These are phyloP conservation scores for Annulohypoxylon moriforme DNA, from an alignment of 495 filamentous ascomycete species.

Conservation along the genomic window DNA sequence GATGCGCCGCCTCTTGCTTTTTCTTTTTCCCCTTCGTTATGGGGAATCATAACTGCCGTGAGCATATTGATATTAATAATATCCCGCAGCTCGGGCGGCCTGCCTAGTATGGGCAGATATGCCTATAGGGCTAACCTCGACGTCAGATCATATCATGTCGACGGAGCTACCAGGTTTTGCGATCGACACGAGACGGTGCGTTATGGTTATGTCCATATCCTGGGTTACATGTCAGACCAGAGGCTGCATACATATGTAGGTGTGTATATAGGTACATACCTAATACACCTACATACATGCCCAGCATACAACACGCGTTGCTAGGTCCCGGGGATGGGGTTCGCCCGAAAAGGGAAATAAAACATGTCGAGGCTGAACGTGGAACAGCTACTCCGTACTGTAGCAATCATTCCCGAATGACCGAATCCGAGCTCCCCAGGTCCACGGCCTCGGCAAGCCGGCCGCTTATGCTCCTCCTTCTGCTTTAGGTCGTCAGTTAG, in stretches of 20 bases:
- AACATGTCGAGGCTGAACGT: constrained; percentile 36
- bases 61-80: constrained; percentile 16
- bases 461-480: constrained; percentile 22
- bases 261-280: neutral
- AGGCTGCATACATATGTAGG: constrained; percentile 16
- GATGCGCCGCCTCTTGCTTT: constrained; percentile 22
- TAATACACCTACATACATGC: neutral
- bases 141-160: constrained; percentile 41
- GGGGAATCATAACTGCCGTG: constrained; percentile 24
- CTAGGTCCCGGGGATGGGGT: constrained; percentile 30
- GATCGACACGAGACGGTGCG: constrained; percentile 33
- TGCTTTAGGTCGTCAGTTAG: constrained; percentile 18
- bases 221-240: constrained; percentile 18
- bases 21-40: neutral
- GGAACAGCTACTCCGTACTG: constrained; percentile 26
- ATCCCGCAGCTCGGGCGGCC: constrained; percentile 30
- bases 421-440: constrained; percentile 16
- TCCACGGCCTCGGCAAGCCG: constrained; percentile 31
- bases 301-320: neutral
- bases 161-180: constrained; percentile 7
- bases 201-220: constrained; percentile 2
- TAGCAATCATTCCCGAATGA: constrained; percentile 24
- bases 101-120: constrained; percentile 12
- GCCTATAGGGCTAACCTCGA: constrained; percentile 25
- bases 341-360: constrained; percentile 25